These are phyloP conservation scores for Biscogniauxia sp. DNA, from an alignment of 2,329 filamentous ascomycete genomes.

Conservation along the genomic window DNA sequence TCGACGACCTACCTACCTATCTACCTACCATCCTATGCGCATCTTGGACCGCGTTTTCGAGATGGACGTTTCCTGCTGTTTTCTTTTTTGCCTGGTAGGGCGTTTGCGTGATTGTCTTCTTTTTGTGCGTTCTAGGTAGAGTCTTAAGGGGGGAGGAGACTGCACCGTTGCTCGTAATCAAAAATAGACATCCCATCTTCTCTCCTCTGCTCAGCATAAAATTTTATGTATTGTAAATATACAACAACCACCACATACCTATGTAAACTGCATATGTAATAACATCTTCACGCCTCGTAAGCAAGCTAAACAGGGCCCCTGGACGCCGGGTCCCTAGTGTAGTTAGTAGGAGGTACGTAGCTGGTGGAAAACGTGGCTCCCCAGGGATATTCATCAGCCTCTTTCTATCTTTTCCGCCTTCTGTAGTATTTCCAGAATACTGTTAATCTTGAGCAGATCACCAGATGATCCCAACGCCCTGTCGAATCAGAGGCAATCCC, in stretches of 20 bases:
- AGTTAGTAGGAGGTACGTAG: background rate
- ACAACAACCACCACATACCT: too few species aligned
- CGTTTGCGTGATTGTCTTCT: background rate
- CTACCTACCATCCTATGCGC: background rate
- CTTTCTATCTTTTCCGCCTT: constrained; percentile 12
- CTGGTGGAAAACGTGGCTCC: background rate
- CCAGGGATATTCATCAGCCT: background rate
- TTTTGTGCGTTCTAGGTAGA: background rate
- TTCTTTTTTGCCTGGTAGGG: background rate
- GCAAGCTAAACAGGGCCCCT: background rate
- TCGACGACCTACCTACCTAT: background rate
- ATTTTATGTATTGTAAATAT: background rate
- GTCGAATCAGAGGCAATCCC: constrained; percentile 11
- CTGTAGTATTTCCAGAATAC: constrained; percentile 15
- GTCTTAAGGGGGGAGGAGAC: background rate
- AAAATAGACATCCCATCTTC: background rate
- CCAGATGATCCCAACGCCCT: constrained; percentile 15
- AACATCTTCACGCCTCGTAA: background rate
- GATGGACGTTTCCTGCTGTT: background rate
- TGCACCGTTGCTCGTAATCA: background rate
- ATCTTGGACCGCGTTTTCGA: background rate
- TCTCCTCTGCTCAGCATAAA: background rate
- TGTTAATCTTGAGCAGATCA: constrained; percentile 18
- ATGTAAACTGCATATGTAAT: too few species aligned
- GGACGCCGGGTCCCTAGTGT: background rate